These are phyloP conservation scores for Bruguiera gymnorhiza DNA, from an alignment of 345 rosid genomes.

Conservation along the genomic window DNA sequence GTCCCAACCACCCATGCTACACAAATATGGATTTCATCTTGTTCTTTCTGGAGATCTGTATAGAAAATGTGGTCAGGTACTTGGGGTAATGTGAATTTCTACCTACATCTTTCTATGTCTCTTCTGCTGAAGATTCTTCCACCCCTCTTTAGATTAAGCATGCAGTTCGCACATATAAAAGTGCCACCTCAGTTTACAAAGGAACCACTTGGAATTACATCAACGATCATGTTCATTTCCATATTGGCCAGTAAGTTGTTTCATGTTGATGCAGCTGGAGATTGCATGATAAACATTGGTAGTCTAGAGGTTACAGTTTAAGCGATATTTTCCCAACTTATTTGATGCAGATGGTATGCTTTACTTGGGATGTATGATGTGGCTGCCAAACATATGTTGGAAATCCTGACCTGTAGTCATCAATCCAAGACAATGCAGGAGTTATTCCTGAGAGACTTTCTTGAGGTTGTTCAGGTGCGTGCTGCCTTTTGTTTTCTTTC, in stretches of 20 bases:
- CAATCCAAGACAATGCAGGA: slow-evolving; percentile 93
- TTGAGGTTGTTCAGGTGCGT: slow-evolving; percentile 71
- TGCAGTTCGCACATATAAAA: slow-evolving; percentile 87
- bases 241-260: slow-evolving; percentile 85
- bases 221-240: slow-evolving; percentile 93
- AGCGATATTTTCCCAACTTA: slow-evolving; percentile 16
- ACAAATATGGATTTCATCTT: slow-evolving; percentile 96
- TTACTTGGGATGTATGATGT: slow-evolving; percentile 85
- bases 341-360: slow-evolving; percentile 74
- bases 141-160: slow-evolving; percentile 65
- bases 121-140: slow-evolving; percentile 21
- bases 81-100: slow-evolving; percentile 6
- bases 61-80: slow-evolving; percentile 93
- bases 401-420: slow-evolving; percentile 75
- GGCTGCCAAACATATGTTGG: slow-evolving; percentile 74
- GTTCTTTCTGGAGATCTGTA: slow-evolving; percentile 96
- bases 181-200: slow-evolving; percentile 78
- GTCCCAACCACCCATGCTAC: slow-evolving; percentile 83
- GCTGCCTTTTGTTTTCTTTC: slow-evolving; percentile 7
- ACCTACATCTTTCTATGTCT: slow-evolving; percentile 11
- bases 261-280: slow-evolving; percentile 13
- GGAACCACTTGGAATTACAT: slow-evolving; percentile 87
- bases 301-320: slow-evolving; percentile 11
- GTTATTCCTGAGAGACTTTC: slow-evolving; percentile 76
- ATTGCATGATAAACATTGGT: neutral